Evolutionary conservation across 2,329 filamentous ascomycete genomes (phyloP).

Genomic region (Endoconidiophora polonica): DNA sequence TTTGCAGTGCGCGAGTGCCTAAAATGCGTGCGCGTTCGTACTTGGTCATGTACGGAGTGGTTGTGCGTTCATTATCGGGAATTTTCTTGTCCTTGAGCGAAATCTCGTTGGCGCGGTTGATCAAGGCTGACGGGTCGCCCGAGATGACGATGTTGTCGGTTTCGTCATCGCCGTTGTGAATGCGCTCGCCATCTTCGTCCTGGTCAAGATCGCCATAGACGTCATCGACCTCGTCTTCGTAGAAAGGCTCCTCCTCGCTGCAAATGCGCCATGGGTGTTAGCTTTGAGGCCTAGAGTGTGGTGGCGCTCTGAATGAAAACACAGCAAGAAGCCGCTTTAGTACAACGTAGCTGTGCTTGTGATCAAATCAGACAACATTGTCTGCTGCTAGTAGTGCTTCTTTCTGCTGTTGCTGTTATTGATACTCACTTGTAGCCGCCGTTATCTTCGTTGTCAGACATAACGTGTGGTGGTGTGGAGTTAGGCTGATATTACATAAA

Average conservation of each 20-base stretch:
- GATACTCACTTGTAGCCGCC: slow-evolving; percentile 38
- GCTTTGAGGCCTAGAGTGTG: neutral
- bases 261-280: slow-evolving; percentile 14
- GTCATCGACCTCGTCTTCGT: slow-evolving; percentile 50
- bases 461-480: slow-evolving; percentile 20
- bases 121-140: slow-evolving; percentile 43
- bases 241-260: slow-evolving; percentile 55
- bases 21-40: slow-evolving; percentile 91
- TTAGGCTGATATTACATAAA: slow-evolving; percentile 2
- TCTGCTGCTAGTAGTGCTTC: too few relatives aligned
- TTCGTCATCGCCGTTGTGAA: slow-evolving; percentile 36
- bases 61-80: slow-evolving; percentile 69
- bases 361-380: neutral
- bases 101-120: slow-evolving; percentile 35
- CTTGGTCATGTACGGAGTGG: slow-evolving; percentile 98
- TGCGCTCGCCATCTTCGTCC: slow-evolving; percentile 34
- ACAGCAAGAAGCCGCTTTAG: neutral
- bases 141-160: slow-evolving; percentile 42
- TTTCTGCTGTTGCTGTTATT: too few relatives aligned
- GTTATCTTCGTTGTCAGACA: slow-evolving; percentile 62
- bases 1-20: slow-evolving; percentile 84
- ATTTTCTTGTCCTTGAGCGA: slow-evolving; percentile 71
- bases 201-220: slow-evolving; percentile 37
- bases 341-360: neutral
- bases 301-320: neutral